Evolutionary conservation across 2,329 filamentous ascomycete genomes (phyloP), one percentile per base, ranked within the genome.

Genomic region (Penicillium hordei): DNA sequence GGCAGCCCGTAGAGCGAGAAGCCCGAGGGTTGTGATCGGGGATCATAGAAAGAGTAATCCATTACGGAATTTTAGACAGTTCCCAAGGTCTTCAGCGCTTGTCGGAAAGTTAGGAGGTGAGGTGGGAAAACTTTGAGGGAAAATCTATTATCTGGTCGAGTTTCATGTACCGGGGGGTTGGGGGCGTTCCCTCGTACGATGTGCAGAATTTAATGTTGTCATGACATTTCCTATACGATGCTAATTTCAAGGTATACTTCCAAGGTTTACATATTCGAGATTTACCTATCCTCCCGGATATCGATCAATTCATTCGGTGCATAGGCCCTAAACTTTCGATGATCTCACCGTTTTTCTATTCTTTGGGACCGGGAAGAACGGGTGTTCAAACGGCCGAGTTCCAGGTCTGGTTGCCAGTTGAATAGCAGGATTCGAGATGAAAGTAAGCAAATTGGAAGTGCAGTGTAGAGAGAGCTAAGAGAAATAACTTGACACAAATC

Each of bases 31-130:
- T 80, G 79, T 38, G 76, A 73, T 43, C 66, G 65, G 19, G 70
- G 66, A 48, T 67, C 65, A 64, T 81, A 86, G 70, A 82, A 85
- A 52, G 78, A 76, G 70, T 84, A 86, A 65, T 86, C 82, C 83
- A 86, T 86, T 46, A 48, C 42, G 45, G 36, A 39, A 43, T 55
- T 31, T 33, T 27, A 25, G 31, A 36, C 17, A 25, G 21, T 25
- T 36, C 23, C 29, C 49, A 52, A 44, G 19, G 46, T 46, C 21
- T 48, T 5, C 17, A 38, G 19, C 21, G 2, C 19, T 23, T 25
- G 27, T 43, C 40, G 42, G 40, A 36, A 36, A 53, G 34, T 46
- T 42, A 45, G 49, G 42, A 36, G 42, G 43, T 38, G 19, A 33
- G 43, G 21, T 21, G 19, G 34, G 17, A 48, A 48, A 48, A 48